A percentile compares a stretch with the other conserved stretches of the same genome.
Conservation (phyloP, 2,329 filamentous ascomycete species). For the Penicillium sp. region DNA sequence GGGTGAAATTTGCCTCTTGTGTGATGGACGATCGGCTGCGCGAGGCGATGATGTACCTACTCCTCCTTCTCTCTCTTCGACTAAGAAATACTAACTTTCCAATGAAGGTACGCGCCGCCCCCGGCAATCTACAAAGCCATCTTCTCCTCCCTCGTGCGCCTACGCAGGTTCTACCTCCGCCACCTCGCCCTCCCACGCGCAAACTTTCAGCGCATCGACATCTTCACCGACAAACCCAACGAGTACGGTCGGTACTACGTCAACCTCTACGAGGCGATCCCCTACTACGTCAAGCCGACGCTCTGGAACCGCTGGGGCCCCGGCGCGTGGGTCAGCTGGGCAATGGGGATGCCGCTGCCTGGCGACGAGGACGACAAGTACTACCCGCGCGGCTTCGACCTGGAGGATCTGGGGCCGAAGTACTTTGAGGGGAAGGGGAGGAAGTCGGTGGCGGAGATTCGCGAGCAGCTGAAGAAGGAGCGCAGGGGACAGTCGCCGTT, state of each 20-base stretch:
- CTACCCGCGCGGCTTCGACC: slow-evolving; percentile 54
- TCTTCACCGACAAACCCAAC: slow-evolving; percentile 56
- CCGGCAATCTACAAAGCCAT: slow-evolving; percentile 26
- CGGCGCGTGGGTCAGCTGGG: slow-evolving; percentile 38
- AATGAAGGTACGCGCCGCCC: slow-evolving; percentile 22
- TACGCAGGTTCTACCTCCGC: slow-evolving; percentile 61
- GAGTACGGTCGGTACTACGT: slow-evolving; percentile 59
- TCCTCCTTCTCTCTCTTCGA: too few relatives aligned
- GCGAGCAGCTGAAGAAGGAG: slow-evolving; percentile 50
- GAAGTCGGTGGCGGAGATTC: slow-evolving; percentile 31
- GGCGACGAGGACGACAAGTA: slow-evolving; percentile 54
- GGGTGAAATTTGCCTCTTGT: slow-evolving; percentile 56
- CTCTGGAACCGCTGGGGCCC: slow-evolving; percentile 67
- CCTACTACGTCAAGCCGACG: slow-evolving; percentile 67
- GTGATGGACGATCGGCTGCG: slow-evolving; percentile 68
- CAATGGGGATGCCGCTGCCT: slow-evolving; percentile 51
- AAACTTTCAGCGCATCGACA: slow-evolving; percentile 42
- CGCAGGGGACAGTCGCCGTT: slow-evolving; percentile 43
- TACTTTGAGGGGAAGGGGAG: slow-evolving; percentile 57
- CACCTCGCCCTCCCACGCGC: slow-evolving; percentile 65
- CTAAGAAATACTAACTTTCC: not conserved
- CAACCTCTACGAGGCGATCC: slow-evolving; percentile 62
- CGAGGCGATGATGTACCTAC: slow-evolving; percentile 64
- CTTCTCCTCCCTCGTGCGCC: slow-evolving; percentile 53
- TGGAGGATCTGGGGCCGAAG: slow-evolving; percentile 66